Evolutionary conservation across 2,329 filamentous ascomycete genomes (phyloP).

Genomic region (Sordariomycetes sp.): DNA sequence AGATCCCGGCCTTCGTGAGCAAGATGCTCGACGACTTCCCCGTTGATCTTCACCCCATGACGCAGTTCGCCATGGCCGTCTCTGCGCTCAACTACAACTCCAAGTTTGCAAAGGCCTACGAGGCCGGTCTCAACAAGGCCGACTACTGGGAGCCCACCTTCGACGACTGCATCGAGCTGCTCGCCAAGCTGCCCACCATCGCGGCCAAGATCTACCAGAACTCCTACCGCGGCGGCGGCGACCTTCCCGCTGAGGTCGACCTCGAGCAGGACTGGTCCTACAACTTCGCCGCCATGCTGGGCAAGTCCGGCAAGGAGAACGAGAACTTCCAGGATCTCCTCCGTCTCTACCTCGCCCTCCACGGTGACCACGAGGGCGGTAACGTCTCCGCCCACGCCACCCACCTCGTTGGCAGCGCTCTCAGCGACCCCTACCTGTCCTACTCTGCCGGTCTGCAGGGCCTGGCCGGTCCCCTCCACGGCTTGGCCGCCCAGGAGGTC

Average conservation of each 20-base stretch:
- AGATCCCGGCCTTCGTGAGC: slow-evolving; percentile 73
- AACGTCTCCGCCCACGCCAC: slow-evolving; percentile 96
- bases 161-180: slow-evolving; percentile 85
- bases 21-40: slow-evolving; percentile 89
- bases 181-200: slow-evolving; percentile 94
- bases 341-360: slow-evolving; percentile 86
- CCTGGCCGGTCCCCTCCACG: slow-evolving; percentile 69
- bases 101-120: slow-evolving; percentile 88
- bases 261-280: slow-evolving; percentile 91
- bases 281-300: slow-evolving; percentile 95
- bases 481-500: slow-evolving; percentile 92
- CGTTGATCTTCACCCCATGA: slow-evolving; percentile 91
- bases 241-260: slow-evolving; percentile 70
- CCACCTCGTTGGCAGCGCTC: slow-evolving; percentile 87
- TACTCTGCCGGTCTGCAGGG: slow-evolving; percentile 95
- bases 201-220: slow-evolving; percentile 98
- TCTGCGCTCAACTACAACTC: slow-evolving; percentile 94
- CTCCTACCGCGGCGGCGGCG: slow-evolving; percentile 64
- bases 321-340: slow-evolving; percentile 94
- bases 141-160: slow-evolving; percentile 99
- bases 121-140: slow-evolving; percentile 82
- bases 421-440: slow-evolving; percentile 90
- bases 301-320: slow-evolving; percentile 79
- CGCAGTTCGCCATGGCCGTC: slow-evolving; percentile 90
- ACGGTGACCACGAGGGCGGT: slow-evolving; percentile 96